Base-by-base conservation (phyloP, 345 rosid species). In the Hibiscus tridactylites region DNA sequence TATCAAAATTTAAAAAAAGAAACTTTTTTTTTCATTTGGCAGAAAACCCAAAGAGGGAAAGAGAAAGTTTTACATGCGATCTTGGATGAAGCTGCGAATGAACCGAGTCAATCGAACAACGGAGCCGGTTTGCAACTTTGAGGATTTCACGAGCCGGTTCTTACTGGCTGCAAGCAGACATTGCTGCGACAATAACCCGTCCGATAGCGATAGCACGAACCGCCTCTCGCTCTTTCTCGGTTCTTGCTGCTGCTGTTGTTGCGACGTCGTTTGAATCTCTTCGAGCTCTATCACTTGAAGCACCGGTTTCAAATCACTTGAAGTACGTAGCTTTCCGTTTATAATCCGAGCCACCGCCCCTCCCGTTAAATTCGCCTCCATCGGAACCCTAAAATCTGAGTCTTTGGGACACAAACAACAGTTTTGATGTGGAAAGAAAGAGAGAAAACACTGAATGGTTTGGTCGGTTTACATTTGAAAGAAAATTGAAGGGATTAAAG, bases 101-200 rank as follows among this genome's bases (percentile, higher is more conserved):
- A 78, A 93, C 26, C 80, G 79, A 29, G 79, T 80, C 79, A 93
- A 69, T 73, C 73, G 82, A 53, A 93, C 64, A 37, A 90, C 26
- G 49, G 97, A 88, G 0, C 97, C 93, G 4, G 79, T 24, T 75
- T 85, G 87, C 78, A 93, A 54, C 44, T 19, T 67, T 0, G 88
- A 87, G 37, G 82, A 76, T 35, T 71, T 74, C 3, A 90, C 93
- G 9, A 88, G 77, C 52, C 64, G 69, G 57, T 89, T 89, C 75
- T 81, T 78, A 74, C 77, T 81, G 9, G 89, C 79, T 24, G 85
- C 90, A 10, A 93, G 88, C 91, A 93, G 84, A 15, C 90, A 93
- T 79, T 89, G 93, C 72, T 80, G 89, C 63, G 50, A 26, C 39
- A 65, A 79, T 1, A 73, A 61, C 66, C 98, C 98, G 35, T 93